Percentiles rank a stretch among this genome's conserved stretches.
phyloP scores from a whole-genome alignment of 176 grass and related monocot genomes.

The Phyllostachys edulis region DNA sequence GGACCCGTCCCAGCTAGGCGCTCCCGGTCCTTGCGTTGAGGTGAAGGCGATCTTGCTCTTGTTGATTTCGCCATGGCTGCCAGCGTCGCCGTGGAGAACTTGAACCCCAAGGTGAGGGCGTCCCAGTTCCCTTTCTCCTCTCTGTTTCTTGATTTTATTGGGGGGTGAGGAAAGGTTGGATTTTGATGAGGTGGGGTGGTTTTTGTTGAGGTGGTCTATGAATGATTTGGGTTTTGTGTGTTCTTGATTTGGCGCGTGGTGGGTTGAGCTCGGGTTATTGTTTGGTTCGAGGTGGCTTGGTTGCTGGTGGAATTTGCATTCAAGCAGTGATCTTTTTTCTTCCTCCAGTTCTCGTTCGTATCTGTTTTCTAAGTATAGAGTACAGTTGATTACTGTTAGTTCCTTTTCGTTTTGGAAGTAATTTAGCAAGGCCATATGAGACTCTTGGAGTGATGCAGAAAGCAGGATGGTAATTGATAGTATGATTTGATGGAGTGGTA shows the following conservation, averaged over 20 bases:
- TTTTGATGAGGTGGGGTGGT: neutral
- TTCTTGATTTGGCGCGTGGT: constrained; percentile 1
- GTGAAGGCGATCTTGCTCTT: neutral
- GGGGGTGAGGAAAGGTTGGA: constrained; percentile 3
- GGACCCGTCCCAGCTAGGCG: neutral
- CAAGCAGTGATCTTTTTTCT: neutral
- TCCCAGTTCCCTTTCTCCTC: neutral
- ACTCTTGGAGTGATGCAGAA: neutral
- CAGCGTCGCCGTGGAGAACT: constrained; percentile 45
- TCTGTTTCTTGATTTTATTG: neutral
- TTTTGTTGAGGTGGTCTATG: neutral
- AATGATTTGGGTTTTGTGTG: neutral
- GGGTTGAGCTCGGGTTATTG: neutral
- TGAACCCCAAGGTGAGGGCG: constrained; percentile 50
- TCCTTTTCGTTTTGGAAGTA: neutral
- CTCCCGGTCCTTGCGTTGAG: neutral
- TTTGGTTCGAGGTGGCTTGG: neutral
- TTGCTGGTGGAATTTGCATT: neutral
- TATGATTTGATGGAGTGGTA: neutral
- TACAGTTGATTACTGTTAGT: neutral
- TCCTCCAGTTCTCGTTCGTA: neutral
- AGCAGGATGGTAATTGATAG: neutral
- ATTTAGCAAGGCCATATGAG: neutral
- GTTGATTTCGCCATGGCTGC: constrained; percentile 38
- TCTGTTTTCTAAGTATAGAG: neutral